phyloP scores from a whole-genome alignment of 495 filamentous ascomycete genomes.

The Xanthoparmelia taractica region DNA sequence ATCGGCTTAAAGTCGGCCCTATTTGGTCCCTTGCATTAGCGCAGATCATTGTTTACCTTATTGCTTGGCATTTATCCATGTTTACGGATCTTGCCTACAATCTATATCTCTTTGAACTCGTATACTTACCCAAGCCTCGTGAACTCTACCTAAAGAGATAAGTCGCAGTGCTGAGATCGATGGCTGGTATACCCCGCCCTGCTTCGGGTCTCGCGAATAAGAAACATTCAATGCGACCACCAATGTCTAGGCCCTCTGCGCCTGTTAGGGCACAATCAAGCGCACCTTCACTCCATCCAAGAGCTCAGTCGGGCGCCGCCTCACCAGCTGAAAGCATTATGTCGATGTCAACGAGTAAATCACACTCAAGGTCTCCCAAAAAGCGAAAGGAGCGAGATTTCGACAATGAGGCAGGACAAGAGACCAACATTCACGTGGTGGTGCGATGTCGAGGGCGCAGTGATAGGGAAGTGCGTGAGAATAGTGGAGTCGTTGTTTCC shows the following conservation, averaged over 20 bases:
- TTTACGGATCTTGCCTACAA: conserved; percentile 7
- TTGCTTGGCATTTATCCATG: conserved; percentile 7
- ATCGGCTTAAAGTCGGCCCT: conserved; percentile 6
- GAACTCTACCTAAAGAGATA: background rate
- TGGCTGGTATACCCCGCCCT: conserved; percentile 51
- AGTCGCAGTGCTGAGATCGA: conserved; percentile 22
- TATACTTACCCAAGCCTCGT: background rate
- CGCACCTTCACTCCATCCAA: conserved; percentile 37
- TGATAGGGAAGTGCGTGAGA: conserved; percentile 85
- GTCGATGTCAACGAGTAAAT: conserved; percentile 45
- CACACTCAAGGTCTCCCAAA: conserved; percentile 42
- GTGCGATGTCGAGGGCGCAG: conserved; percentile 89
- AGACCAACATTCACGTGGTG: conserved; percentile 96
- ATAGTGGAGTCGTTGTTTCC: conserved; percentile 80
- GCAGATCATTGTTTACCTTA: conserved; percentile 18
- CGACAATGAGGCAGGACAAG: conserved; percentile 62
- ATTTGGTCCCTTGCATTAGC: conserved; percentile 1
- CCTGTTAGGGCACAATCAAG: conserved; percentile 38
- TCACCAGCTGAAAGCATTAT: conserved; percentile 61
- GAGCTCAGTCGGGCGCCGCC: conserved; percentile 37
- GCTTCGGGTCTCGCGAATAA: conserved; percentile 43
- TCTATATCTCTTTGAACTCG: background rate
- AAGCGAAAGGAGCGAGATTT: conserved; percentile 82
- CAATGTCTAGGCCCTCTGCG: conserved; percentile 39
- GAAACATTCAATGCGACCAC: conserved; percentile 50